These are phyloP conservation scores for Vigna unguiculata DNA, from an alignment of 306 rosid species.

Conservation along the genomic window DNA sequence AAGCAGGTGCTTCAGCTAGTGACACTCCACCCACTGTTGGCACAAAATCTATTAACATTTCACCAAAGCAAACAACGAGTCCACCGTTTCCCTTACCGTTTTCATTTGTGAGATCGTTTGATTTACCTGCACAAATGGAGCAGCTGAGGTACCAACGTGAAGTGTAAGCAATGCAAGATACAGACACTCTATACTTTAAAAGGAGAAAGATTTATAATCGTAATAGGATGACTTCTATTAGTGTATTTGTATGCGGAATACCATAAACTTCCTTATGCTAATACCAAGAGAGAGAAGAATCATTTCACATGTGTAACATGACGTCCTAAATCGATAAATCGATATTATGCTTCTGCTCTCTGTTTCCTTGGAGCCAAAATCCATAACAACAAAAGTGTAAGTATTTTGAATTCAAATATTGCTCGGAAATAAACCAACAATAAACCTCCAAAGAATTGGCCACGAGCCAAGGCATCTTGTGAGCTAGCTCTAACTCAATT, in stretches of 20 bases:
- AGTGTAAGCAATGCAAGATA: background rate
- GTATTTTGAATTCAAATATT: background rate
- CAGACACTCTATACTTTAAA: background rate
- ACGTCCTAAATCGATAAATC: slow-evolving; percentile 27
- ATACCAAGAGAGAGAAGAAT: background rate
- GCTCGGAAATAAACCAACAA: background rate
- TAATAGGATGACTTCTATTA: background rate
- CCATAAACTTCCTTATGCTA: background rate
- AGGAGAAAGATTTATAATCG: background rate
- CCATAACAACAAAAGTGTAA: background rate
- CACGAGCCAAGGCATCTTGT: background rate
- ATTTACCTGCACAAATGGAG: slow-evolving; percentile 50
- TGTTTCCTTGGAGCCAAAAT: background rate
- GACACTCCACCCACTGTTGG: slow-evolving; percentile 89
- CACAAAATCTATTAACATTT: slow-evolving; percentile 82
- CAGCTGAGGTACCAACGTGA: slow-evolving; percentile 35
- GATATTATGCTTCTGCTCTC: background rate
- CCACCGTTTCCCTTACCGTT: slow-evolving; percentile 43
- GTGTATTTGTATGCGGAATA: background rate
- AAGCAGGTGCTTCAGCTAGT: slow-evolving; percentile 94
- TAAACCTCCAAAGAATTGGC: no score
- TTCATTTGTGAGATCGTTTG: slow-evolving; percentile 36
- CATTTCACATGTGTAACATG: slow-evolving; percentile 26
- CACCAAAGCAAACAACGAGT: slow-evolving; percentile 84
- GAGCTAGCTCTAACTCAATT: background rate